Conservation (phyloP, 164 flowering plant genomes). For the Macadamia tetraphylla region DNA sequence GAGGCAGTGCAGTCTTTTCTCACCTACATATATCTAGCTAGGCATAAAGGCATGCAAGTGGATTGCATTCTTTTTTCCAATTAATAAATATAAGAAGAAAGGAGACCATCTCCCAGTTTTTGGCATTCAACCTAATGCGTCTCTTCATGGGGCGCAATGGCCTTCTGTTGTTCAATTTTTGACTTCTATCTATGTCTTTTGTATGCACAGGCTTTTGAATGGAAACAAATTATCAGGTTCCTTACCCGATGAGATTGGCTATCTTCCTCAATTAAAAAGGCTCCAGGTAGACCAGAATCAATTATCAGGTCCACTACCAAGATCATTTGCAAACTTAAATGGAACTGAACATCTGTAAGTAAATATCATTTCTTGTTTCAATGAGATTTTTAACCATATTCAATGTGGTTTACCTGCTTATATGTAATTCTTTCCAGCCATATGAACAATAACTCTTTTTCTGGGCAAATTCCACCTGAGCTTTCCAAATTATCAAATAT, state of each 20-base stretch:
- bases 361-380: conserved; percentile 2
- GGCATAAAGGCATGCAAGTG: no score
- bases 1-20: no score
- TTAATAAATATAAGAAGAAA: no score
- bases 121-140: no score
- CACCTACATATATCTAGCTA: no score
- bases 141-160: no score
- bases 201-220: conserved; percentile 65
- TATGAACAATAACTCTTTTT: conserved; percentile 79
- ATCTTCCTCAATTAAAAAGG: conserved; percentile 49
- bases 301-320: conserved; percentile 71
- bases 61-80: no score
- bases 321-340: conserved; percentile 61
- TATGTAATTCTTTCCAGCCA: conserved; percentile 45
- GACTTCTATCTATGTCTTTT: conserved; percentile 7
- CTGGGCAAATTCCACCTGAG: conserved; percentile 76
- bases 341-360: conserved; percentile 69
- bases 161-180: neutral
- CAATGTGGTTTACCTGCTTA: neutral
- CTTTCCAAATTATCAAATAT: conserved; percentile 46
- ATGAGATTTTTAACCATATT: conserved; percentile 1
- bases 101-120: no score
- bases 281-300: conserved; percentile 68
- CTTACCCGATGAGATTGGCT: conserved; percentile 77
- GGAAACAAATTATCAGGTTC: conserved; percentile 70